Conservation (phyloP, 768 basidiomycete genomes). For the Collybiopsis confluens region DNA sequence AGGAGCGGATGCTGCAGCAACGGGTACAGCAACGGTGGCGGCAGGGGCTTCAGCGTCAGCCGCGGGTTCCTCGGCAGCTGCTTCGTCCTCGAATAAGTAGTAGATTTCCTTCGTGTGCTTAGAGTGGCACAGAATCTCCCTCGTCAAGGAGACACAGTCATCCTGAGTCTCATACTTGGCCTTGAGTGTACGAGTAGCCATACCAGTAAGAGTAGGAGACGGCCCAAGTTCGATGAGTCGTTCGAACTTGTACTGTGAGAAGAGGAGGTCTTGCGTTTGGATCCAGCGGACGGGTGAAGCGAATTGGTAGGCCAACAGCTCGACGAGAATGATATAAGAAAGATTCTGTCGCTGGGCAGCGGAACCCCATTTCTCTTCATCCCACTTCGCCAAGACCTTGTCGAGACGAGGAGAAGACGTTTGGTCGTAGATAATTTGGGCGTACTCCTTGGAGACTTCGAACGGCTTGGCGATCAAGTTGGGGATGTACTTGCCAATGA, state of each 20-base stretch:
- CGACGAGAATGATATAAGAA: conserved; percentile 94
- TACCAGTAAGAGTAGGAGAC: conserved; percentile 92
- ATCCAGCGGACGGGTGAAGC: conserved; percentile 99
- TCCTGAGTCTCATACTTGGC: conserved; percentile 91
- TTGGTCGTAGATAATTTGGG: conserved; percentile 93
- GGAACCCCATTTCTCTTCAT: conserved; percentile 82
- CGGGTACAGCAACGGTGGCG: conserved; percentile 31
- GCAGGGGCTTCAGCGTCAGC: conserved; percentile 26
- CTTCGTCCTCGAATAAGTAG: conserved; percentile 94
- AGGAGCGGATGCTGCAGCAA: conserved; percentile 36
- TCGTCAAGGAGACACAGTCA: conserved; percentile 73
- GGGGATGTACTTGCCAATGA: conserved; percentile 94
- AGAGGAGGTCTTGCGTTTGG: conserved; percentile 95
- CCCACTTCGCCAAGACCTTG: conserved; percentile 93
- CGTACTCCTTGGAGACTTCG: conserved; percentile 79
- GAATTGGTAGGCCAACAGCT: conserved; percentile 96
- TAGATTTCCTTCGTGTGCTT: conserved; percentile 98
- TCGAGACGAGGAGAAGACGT: conserved; percentile 93
- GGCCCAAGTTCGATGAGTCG: conserved; percentile 95
- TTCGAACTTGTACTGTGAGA: conserved; percentile 82
- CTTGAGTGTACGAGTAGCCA: conserved; percentile 87
- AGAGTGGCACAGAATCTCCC: conserved; percentile 86
- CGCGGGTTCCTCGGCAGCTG: conserved; percentile 35
- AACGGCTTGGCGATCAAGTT: conserved; percentile 92
- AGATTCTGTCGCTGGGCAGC: conserved; percentile 84